A percentile compares a stretch with the other conserved stretches of the same genome.
Conservation (phyloP, 257 asterid genomes). For the Ophiorrhiza pumila region DNA sequence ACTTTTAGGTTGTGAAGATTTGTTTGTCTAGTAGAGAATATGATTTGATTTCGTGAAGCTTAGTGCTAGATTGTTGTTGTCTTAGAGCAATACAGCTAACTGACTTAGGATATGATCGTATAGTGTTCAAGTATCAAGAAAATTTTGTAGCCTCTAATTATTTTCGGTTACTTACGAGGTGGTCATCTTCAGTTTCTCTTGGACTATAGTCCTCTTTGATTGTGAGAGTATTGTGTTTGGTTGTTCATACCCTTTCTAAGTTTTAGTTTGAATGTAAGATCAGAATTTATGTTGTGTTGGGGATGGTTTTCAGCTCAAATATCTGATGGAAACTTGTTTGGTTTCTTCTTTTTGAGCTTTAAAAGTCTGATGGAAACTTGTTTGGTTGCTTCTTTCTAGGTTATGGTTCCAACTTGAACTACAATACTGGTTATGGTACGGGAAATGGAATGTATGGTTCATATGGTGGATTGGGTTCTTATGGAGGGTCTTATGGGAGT, state of each 20-base stretch:
- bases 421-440: conserved; percentile 65
- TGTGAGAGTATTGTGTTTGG: neutral
- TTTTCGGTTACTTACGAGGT: neutral
- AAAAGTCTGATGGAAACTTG: conserved; percentile 19
- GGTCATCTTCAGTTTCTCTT: neutral
- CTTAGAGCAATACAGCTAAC: neutral
- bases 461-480: conserved; percentile 47
- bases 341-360: conserved; percentile 6
- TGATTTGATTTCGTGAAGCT: neutral
- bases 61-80: neutral
- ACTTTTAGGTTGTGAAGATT: neutral
- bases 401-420: conserved; percentile 55
- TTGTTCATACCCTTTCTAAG: neutral
- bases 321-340: conserved; percentile 23
- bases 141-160: neutral
- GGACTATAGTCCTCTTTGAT: neutral
- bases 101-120: neutral
- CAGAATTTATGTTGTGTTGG: neutral
- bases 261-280: neutral
- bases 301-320: too few species aligned
- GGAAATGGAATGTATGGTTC: conserved; percentile 56
- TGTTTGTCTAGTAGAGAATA: neutral
- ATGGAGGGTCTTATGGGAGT: conserved; percentile 58
- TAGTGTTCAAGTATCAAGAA: neutral
- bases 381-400: conserved; percentile 37